Base-by-base conservation (phyloP, 2,329 filamentous ascomycete species). In the Zopfia rhizophila region DNA sequence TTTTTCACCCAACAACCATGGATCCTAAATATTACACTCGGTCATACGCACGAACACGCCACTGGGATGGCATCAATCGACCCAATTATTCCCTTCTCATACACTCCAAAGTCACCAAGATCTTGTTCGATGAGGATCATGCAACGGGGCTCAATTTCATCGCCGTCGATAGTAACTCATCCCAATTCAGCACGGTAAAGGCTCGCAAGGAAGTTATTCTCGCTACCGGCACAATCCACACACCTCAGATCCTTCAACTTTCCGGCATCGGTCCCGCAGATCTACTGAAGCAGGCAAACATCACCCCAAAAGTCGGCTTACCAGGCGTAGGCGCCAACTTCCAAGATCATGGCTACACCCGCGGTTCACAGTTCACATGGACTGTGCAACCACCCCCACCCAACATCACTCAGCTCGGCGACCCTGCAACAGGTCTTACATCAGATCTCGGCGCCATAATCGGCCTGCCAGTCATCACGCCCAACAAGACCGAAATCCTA, bases 221-320 rank as follows among this genome's bases (percentile, higher is more conserved):
- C 1, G 82, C 82, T 1, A 85, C 85, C 2, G 79, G 75, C 18
- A 70, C 63, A 82, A 19, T 77, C 80, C 58, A 84, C 81, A 6
- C 85, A 79, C 2, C 82, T 81, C 65, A 69, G 85, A 14, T 75
- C 84, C 13, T 70, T 7, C 64, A 69, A 17, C 50, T 61, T 11
- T 66, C 62, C 28, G 67, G 66, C 5, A 56, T 70, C 10, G 68
- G 68, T 4, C 65, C 65, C 10, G 61, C 46, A 11, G n/a, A n/a
- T n/a, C n/a, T n/a, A n/a, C n/a, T n/a, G n/a, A n/a, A n/a, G n/a
- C n/a, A n/a, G n/a, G n/a, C n/a, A n/a, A n/a, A n/a, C n/a, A n/a
- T n/a, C n/a, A n/a, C n/a, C n/a, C n/a, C n/a, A n/a, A n/a, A n/a
- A n/a, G n/a, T n/a, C n/a, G n/a, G n/a, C n/a, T n/a, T n/a, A n/a